Evolutionary conservation across 2,329 filamentous ascomycete species (phyloP).

Genomic region (Cladophialophora bantiana): DNA sequence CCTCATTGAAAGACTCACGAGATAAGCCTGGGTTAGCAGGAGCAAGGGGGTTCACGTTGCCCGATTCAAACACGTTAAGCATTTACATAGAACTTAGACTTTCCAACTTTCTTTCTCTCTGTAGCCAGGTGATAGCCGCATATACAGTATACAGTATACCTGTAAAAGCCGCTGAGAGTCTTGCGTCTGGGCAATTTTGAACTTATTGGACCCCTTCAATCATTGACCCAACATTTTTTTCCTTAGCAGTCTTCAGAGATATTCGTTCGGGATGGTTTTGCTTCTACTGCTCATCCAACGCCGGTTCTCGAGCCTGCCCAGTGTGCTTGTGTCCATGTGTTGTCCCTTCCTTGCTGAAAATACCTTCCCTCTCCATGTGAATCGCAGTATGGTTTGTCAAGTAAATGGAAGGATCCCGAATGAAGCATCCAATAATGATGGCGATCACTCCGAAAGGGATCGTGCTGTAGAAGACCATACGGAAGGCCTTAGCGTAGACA

Average conservation of each 20-base stretch:
- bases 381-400: slow-evolving; percentile 24
- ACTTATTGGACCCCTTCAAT: neutral
- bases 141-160: too few species aligned
- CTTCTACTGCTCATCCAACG: neutral
- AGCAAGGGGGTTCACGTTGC: too few species aligned
- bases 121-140: too few species aligned
- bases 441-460: slow-evolving; percentile 35
- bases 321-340: neutral
- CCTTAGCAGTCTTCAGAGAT: neutral
- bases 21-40: too few species aligned
- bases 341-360: neutral
- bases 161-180: too few species aligned
- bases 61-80: too few species aligned
- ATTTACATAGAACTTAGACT: too few species aligned
- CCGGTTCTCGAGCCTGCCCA: neutral
- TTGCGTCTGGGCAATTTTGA: too few species aligned
- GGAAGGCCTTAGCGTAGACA: slow-evolving; percentile 53
- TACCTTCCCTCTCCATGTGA: slow-evolving; percentile 19
- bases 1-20: too few species aligned
- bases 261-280: neutral
- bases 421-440: slow-evolving; percentile 9
- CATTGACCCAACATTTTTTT: neutral
- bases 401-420: slow-evolving; percentile 14
- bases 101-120: too few species aligned
- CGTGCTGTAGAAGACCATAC: slow-evolving; percentile 48